Percentiles rank a stretch among this genome's conserved stretches.
These are phyloP conservation scores for Podospora comata DNA, from an alignment of 495 filamentous ascomycete genomes.

Conservation along the genomic window DNA sequence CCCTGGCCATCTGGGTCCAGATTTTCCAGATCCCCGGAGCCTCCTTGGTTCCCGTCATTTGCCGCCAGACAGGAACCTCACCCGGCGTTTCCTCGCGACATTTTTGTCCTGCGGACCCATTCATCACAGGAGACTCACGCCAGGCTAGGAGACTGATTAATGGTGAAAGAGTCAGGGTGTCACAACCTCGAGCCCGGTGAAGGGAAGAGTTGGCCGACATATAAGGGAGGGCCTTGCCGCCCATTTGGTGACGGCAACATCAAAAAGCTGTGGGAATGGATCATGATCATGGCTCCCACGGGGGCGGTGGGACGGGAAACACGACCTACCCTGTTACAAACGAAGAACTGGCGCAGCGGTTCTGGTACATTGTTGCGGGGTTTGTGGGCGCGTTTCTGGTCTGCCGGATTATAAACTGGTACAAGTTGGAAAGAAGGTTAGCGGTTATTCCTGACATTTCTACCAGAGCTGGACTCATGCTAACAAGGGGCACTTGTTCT, in stretches of 20 bases:
- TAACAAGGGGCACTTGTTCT: background rate
- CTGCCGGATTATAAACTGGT: slow-evolving; percentile 39
- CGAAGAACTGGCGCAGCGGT: slow-evolving; percentile 41
- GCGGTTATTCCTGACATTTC: slow-evolving; percentile 10
- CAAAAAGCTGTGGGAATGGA: background rate
- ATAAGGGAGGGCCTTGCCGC: background rate
- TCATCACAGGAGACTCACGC: too few relatives aligned
- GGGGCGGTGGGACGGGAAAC: slow-evolving; percentile 32
- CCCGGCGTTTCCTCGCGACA: background rate
- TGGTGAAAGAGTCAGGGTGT: background rate
- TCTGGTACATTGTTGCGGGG: slow-evolving; percentile 50
- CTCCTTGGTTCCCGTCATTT: background rate
- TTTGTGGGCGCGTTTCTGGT: slow-evolving; percentile 39
- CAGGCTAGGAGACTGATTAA: too few relatives aligned
- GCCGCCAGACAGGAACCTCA: background rate
- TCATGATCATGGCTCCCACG: slow-evolving; percentile 30
- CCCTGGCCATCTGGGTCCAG: background rate
- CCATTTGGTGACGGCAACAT: background rate
- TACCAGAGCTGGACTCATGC: background rate
- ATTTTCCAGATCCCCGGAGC: background rate
- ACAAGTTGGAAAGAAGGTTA: slow-evolving; percentile 36
- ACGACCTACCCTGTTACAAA: slow-evolving; percentile 39
- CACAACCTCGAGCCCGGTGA: background rate
- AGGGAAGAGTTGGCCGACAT: background rate
- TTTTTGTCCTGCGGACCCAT: background rate